Base-by-base conservation (phyloP, 495 filamentous ascomycete species). In the Penicillium coprophilum region DNA sequence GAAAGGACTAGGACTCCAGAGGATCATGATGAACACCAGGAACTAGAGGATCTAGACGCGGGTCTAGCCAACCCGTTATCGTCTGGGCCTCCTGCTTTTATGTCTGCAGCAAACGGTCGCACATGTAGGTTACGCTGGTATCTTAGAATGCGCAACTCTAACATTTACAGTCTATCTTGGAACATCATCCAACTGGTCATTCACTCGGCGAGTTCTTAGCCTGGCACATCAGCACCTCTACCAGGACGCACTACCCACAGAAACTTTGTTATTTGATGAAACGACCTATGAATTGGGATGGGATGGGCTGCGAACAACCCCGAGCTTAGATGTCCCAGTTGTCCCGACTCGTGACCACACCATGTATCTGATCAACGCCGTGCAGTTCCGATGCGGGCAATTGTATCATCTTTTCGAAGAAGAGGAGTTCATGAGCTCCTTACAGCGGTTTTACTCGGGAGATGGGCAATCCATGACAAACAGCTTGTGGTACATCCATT, bases 101-200 rank as follows among this genome's bases (percentile, higher is more conserved):
- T 69, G 62, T 58, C 66, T 17, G 66, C 70, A 7, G 63, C 63
- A 17, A 65, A 62, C 53, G 69, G 70, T 8, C 57, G 67, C 31
- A 68, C 65, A 17, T 76, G 70, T 75, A 59, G 34, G 50, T 54
- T 28, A 21, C 6, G 17, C 31, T 13, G 15, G n/a, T 32, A 2
- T 43, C 19, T 2, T n/a, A 19, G 34, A 17, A 44, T 12, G 10
- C 11, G n/a, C 13, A 5, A 34, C 11, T 27, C 52, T 68, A 30
- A 66, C 46, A 24, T 1, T 2, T 43, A 0, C 39, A 77, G 74
- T 72, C 50, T 78, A 76, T 47, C 54, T 78, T 45, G 75, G 74
- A 53, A 73, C 74, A 19, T 77, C 75, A 6, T 78, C 75, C 1
- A 77, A 76, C 52, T 78, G 75, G 75, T 71, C 73, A n/a, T 77